Base-by-base conservation (phyloP, 2,329 filamentous ascomycete genomes). In the Alternaria tenuissima region DNA sequence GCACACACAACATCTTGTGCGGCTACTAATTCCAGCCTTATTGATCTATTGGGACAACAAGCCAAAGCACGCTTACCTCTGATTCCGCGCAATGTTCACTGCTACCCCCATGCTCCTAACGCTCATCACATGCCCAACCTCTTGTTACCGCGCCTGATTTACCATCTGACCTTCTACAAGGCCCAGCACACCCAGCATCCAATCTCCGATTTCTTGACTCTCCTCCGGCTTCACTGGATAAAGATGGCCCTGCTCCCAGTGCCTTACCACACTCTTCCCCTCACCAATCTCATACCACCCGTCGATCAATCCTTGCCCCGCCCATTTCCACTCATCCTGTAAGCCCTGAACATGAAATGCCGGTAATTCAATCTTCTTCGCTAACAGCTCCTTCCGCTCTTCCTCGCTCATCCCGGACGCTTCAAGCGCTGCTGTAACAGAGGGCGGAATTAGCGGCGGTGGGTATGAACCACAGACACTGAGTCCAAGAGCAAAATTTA, bases 221-320 rank as follows among this genome's bases (percentile, higher is more conserved):
- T 79, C 74, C 53, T 76, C 76, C 1, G 63, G 42, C 34, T 54
- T 52, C 20, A 69, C 65, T 1, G 78, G 78, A 62, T 80, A 75
- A 66, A 76, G 67, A 73, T 80, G 78, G 1, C 76, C 76, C 62
- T 76, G 77, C 5, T 74, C 67, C 62, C 70, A 75, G 44, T 65
- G 63, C 53, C 67, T 53, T 0, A 73, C 62, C 36, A 66, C 63
- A 32, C 68, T 72, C 55, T 61, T 73, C 16, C 71, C 73, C 32
- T 66, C 66, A 0, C 46, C 67, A 5, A 66, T 55, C 30, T 74
- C 71, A 54, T 69, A 78, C 48, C 61, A 61, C n/a, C 52, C 66
- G n/a, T 67, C 68, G 42, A 75, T 67, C 63, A 80, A 16, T 32
- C 68, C 44, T 30, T 75, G 60, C 2, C 77, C 74, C 52, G 72